Evolutionary conservation across 768 basidiomycete species (phyloP).

Genomic region (Hirschioporus abietinus): DNA sequence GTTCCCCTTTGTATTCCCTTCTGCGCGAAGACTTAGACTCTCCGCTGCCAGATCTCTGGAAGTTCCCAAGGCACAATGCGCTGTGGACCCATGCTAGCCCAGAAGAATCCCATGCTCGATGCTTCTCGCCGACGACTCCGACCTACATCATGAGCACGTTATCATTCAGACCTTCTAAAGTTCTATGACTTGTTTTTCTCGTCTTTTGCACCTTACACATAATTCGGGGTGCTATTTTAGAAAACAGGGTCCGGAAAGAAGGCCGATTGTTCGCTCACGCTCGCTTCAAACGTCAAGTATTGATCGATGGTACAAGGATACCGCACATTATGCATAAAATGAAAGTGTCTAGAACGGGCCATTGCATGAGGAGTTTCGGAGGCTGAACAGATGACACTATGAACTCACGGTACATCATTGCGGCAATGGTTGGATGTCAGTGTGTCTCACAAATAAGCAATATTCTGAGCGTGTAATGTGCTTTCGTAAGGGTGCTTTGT

Average conservation of each 20-base stretch:
- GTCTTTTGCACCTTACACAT: not conserved
- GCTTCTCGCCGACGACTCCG: conserved; percentile 1
- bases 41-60: conserved; percentile 1
- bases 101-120: not conserved
- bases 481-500: not conserved
- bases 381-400: not conserved
- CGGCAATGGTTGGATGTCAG: not conserved
- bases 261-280: not conserved
- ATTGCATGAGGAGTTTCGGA: not conserved
- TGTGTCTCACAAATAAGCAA: not conserved
- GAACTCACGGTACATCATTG: not conserved
- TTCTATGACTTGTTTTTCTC: not conserved
- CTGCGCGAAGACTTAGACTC: conserved; percentile 1
- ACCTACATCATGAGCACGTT: not conserved
- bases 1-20: not conserved
- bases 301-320: not conserved
- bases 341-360: not conserved
- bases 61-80: not conserved
- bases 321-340: not conserved
- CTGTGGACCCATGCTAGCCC: not conserved
- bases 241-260: not conserved
- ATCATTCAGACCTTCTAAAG: not conserved
- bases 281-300: not conserved
- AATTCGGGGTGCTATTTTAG: not conserved
- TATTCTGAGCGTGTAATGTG: not conserved